Percentiles rank a stretch among this genome's conserved stretches.
phyloP scores from a whole-genome alignment of 202 grass and related monocot species.

The Digitaria exilis region DNA sequence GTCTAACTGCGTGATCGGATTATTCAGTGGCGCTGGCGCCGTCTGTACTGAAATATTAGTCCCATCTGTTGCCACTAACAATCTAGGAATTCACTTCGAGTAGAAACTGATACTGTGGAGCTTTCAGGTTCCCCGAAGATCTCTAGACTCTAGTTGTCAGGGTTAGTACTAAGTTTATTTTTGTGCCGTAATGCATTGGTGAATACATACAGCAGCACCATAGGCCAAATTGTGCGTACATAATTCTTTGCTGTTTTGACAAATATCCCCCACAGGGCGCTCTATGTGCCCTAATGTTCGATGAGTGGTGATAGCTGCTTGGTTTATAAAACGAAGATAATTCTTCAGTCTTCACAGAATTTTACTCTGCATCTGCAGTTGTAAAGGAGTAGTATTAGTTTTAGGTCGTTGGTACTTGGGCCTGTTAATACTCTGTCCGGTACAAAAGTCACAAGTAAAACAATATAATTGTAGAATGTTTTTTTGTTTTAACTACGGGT shows the following conservation, averaged over 20 bases:
- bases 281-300: background rate
- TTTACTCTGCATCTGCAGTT: slow-evolving; percentile 18
- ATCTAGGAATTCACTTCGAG: background rate
- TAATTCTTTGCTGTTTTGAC: background rate
- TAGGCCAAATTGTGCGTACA: background rate
- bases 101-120: background rate
- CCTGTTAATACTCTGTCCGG: background rate
- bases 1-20: background rate
- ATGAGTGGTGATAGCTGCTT: background rate
- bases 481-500: background rate
- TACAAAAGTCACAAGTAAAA: background rate
- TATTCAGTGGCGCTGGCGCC: background rate
- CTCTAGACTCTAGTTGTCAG: background rate
- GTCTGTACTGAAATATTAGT: background rate
- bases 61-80: background rate
- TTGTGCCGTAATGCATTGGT: background rate
- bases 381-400: background rate
- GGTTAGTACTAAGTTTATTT: background rate
- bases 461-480: background rate
- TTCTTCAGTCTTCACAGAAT: no score
- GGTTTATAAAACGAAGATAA: background rate
- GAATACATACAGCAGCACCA: background rate
- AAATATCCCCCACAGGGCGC: background rate
- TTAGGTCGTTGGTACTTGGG: background rate
- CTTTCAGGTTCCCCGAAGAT: background rate